Evolutionary conservation across 768 basidiomycete genomes (phyloP).

Genomic region (Kockovaella imperatae): DNA sequence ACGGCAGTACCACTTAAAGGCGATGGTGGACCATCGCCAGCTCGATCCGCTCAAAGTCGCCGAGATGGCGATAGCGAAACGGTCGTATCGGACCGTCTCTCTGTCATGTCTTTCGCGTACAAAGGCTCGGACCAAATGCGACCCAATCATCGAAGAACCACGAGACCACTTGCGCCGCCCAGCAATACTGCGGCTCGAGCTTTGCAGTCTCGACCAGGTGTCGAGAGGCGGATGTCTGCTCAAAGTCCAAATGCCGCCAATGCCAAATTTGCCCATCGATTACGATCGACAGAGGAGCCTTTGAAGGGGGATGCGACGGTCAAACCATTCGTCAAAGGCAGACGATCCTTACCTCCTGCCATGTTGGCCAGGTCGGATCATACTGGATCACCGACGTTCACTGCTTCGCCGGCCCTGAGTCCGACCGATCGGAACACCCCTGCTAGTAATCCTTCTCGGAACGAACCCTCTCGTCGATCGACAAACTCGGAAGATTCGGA

Average conservation of each 20-base stretch:
- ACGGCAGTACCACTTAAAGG: constrained; percentile 49
- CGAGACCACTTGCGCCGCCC: neutral
- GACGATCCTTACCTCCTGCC: constrained; percentile 29
- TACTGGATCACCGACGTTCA: neutral
- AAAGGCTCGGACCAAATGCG: constrained; percentile 32
- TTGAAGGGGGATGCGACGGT: constrained; percentile 6
- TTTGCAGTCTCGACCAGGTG: constrained; percentile 46
- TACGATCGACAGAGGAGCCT: constrained; percentile 52
- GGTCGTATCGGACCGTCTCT: constrained; percentile 29
- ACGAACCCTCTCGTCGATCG: too few species aligned
- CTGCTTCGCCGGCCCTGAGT: neutral
- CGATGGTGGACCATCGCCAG: constrained; percentile 63
- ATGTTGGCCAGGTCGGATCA: constrained; percentile 6
- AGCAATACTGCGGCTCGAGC: constrained; percentile 66
- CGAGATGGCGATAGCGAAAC: constrained; percentile 53
- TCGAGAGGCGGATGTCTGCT: neutral
- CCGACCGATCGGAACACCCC: constrained; percentile 5
- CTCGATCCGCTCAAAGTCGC: constrained; percentile 55
- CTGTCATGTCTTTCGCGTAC: constrained; percentile 40
- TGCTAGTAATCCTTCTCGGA: too few species aligned
- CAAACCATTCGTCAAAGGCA: constrained; percentile 11
- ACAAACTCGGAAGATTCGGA: too few species aligned
- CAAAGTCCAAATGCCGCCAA: constrained; percentile 50
- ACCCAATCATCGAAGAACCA: neutral
- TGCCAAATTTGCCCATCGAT: constrained; percentile 82